phyloP scores from a whole-genome alignment of 768 basidiomycete genomes.

The Lentinula raphanica region DNA sequence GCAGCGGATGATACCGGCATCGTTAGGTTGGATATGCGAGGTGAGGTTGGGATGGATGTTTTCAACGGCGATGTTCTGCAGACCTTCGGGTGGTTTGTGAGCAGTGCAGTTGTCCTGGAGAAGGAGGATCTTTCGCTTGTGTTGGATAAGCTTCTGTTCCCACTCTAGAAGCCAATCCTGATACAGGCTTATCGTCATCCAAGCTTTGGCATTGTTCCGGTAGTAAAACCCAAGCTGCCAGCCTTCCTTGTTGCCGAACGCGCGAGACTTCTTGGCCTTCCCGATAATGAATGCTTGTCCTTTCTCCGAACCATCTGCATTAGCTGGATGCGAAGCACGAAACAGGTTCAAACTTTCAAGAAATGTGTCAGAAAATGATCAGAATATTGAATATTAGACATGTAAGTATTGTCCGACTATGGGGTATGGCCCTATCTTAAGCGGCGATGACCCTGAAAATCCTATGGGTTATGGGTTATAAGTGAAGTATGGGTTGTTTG shows the following conservation, averaged over 20 bases:
- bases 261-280: slow-evolving; percentile 12
- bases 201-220: slow-evolving; percentile 18
- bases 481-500: too few relatives aligned
- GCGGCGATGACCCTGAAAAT: too few relatives aligned
- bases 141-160: slow-evolving; percentile 10
- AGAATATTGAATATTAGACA: too few relatives aligned
- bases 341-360: too few relatives aligned
- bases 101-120: slow-evolving; percentile 16
- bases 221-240: slow-evolving; percentile 17
- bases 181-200: slow-evolving; percentile 19
- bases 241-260: slow-evolving; percentile 16
- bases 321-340: too few relatives aligned
- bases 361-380: too few relatives aligned
- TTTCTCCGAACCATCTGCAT: slow-evolving; percentile 17
- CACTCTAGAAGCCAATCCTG: slow-evolving; percentile 15
- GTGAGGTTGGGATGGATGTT: slow-evolving; percentile 21
- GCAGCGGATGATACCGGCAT: slow-evolving; percentile 19
- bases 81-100: slow-evolving; percentile 10
- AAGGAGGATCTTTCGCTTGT: slow-evolving; percentile 17
- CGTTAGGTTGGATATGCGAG: slow-evolving; percentile 19
- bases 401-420: too few relatives aligned
- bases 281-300: slow-evolving; percentile 15
- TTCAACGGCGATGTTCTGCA: slow-evolving; percentile 10
- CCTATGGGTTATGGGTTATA: too few relatives aligned
- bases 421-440: too few relatives aligned